phyloP scores from a whole-genome alignment of 2,329 filamentous ascomycete species.

The Biscogniauxia mediterranea region DNA sequence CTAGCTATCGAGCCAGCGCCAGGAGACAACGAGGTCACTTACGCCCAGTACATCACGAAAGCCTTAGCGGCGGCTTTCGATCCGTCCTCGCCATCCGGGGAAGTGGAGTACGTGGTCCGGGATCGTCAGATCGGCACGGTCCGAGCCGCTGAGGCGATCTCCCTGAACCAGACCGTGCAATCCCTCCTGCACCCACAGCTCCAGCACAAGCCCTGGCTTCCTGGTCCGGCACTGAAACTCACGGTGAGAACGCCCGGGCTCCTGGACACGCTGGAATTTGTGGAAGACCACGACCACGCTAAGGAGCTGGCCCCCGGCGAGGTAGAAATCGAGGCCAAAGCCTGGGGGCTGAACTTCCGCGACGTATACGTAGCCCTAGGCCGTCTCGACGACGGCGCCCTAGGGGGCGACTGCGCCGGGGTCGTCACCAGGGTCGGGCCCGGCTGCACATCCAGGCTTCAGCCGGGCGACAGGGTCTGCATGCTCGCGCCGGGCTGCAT shows the following conservation, averaged over 20 bases:
- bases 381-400: slow-evolving; percentile 10
- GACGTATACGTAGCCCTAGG: slow-evolving; percentile 16
- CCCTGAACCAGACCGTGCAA: slow-evolving; percentile 7
- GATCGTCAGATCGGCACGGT: slow-evolving; percentile 10
- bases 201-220: slow-evolving; percentile 10
- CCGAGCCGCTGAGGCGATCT: slow-evolving; percentile 10
- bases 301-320: slow-evolving; percentile 13
- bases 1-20: slow-evolving; percentile 19
- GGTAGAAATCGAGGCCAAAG: slow-evolving; percentile 22
- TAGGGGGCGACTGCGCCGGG: slow-evolving; percentile 29
- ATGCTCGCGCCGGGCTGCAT: slow-evolving; percentile 19
- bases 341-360: slow-evolving; percentile 18
- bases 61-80: slow-evolving; percentile 17
- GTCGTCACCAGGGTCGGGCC: slow-evolving; percentile 30
- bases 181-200: slow-evolving; percentile 13
- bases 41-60: slow-evolving; percentile 17
- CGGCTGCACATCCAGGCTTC: slow-evolving; percentile 10
- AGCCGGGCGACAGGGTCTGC: slow-evolving; percentile 15
- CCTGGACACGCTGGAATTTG: slow-evolving; percentile 22
- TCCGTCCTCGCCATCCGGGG: slow-evolving; percentile 2
- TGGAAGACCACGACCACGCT: slow-evolving; percentile 17
- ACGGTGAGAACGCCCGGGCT: slow-evolving; percentile 17
- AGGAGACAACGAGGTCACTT: background rate
- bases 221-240: slow-evolving; percentile 21
- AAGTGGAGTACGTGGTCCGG: slow-evolving; percentile 19